Conservation (phyloP, 2,329 filamentous ascomycete species). For the Neofusicoccum parvum region DNA sequence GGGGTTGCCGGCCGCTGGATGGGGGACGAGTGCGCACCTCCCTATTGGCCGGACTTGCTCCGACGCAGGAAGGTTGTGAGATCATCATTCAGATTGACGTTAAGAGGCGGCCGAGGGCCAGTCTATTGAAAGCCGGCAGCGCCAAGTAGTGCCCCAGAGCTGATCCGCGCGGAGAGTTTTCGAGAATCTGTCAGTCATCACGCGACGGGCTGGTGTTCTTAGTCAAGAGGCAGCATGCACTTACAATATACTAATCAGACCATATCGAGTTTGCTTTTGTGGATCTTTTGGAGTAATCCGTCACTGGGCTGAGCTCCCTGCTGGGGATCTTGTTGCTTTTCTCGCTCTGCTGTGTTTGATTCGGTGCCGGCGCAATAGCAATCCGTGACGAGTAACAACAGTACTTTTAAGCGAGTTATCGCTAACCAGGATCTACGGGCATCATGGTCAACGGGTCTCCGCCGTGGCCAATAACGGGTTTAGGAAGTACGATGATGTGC, state of each 20-base stretch:
- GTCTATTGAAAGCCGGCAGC: background rate
- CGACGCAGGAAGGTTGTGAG: background rate
- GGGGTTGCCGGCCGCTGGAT: background rate
- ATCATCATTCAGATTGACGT: background rate
- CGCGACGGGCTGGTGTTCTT: background rate
- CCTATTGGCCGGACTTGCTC: background rate
- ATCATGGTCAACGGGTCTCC: background rate
- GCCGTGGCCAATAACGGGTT: background rate
- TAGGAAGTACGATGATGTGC: background rate
- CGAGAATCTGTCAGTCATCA: background rate
- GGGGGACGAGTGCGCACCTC: background rate
- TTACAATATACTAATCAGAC: background rate
- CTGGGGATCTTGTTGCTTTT: background rate
- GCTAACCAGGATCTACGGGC: background rate
- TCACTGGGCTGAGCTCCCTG: background rate
- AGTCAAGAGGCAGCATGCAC: background rate
- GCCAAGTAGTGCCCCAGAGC: background rate
- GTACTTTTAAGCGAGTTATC: background rate
- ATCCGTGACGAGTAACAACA: constrained; percentile 8
- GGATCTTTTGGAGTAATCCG: background rate
- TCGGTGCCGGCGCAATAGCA: background rate
- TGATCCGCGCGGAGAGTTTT: background rate
- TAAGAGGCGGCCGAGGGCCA: background rate
- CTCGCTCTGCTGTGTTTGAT: background rate
- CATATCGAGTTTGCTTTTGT: background rate